A percentile compares a stretch with the other conserved stretches of the same genome.
These are phyloP conservation scores for Helicocarpus griseus DNA, from an alignment of 2,329 filamentous ascomycete genomes.

Conservation along the genomic window DNA sequence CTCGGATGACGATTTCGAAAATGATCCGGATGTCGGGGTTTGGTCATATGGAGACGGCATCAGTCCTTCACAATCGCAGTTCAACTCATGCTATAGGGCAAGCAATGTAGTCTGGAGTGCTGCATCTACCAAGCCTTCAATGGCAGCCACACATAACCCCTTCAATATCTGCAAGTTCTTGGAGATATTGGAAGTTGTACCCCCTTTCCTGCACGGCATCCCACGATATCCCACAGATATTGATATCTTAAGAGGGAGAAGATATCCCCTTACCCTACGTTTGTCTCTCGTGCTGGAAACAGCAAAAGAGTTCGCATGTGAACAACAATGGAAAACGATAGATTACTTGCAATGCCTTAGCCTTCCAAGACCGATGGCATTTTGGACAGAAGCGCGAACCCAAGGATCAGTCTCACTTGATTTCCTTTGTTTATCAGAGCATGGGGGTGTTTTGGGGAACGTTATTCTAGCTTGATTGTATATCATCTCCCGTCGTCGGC, in stretches of 20 bases:
- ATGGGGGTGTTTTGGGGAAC: neutral
- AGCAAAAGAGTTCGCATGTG: neutral
- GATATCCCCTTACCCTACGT: neutral
- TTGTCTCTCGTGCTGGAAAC: neutral
- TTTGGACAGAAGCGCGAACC: no score
- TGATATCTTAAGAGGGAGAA: conserved; percentile 1
- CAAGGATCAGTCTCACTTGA: no score
- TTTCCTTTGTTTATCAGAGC: no score
- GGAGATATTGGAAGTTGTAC: conserved; percentile 10
- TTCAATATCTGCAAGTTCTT: conserved; percentile 8
- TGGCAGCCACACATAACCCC: neutral
- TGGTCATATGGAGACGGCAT: conserved; percentile 8
- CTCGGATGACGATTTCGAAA: no score
- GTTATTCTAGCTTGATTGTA: conserved; percentile 15
- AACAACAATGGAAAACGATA: neutral
- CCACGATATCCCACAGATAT: conserved; percentile 1
- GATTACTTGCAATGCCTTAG: conserved; percentile 4
- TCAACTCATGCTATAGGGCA: neutral
- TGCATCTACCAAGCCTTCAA: neutral
- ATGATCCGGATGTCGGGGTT: no score
- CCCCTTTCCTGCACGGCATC: conserved; percentile 4
- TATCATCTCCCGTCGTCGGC: conserved; percentile 16
- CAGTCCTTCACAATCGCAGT: conserved; percentile 9
- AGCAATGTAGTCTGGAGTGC: conserved; percentile 2
- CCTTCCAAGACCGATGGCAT: neutral